A percentile compares a stretch with the other conserved stretches of the same genome.
phyloP scores from a whole-genome alignment of 2,329 filamentous ascomycete species.

The Ciborinia camelliae region DNA sequence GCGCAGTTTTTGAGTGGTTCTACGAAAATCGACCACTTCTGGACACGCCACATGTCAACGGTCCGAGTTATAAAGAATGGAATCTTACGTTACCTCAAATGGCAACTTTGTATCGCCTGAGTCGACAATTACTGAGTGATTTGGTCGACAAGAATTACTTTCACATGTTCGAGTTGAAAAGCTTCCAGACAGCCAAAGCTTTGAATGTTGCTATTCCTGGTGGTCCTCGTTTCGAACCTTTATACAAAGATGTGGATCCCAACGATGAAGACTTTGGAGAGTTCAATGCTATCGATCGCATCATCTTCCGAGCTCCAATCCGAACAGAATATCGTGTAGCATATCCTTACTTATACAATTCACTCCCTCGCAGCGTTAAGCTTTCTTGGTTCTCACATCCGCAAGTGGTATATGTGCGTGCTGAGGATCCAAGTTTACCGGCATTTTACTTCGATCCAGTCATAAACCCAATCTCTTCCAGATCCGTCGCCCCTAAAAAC shows the following conservation, averaged over 20 bases:
- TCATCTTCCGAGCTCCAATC: slow-evolving; percentile 94
- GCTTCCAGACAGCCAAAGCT: slow-evolving; percentile 93
- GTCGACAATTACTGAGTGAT: slow-evolving; percentile 85
- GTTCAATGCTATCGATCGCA: slow-evolving; percentile 98
- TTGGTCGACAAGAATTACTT: slow-evolving; percentile 96
- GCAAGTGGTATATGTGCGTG: slow-evolving; percentile 84
- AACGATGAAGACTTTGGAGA: slow-evolving; percentile 99
- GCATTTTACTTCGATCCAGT: slow-evolving; percentile 98
- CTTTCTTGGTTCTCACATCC: slow-evolving; percentile 92
- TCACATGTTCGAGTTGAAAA: slow-evolving; percentile 93
- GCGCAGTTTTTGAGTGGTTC: slow-evolving; percentile 91
- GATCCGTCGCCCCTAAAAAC: slow-evolving; percentile 91
- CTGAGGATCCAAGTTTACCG: slow-evolving; percentile 83
- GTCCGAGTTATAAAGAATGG: slow-evolving; percentile 95
- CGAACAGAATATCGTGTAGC: slow-evolving; percentile 94
- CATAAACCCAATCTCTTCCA: slow-evolving; percentile 95
- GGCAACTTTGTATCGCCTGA: slow-evolving; percentile 90
- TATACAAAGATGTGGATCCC: slow-evolving; percentile 98
- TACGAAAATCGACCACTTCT: slow-evolving; percentile 90
- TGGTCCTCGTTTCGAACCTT: slow-evolving; percentile 89
- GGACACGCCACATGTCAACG: slow-evolving; percentile 91
- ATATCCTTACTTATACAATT: slow-evolving; percentile 95
- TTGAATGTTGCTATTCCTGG: slow-evolving; percentile 97
- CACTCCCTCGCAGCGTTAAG: slow-evolving; percentile 88
- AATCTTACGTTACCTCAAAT: slow-evolving; percentile 91